Conservation (phyloP, 441 rosid genomes). For the Heliophila coronopifolia region DNA sequence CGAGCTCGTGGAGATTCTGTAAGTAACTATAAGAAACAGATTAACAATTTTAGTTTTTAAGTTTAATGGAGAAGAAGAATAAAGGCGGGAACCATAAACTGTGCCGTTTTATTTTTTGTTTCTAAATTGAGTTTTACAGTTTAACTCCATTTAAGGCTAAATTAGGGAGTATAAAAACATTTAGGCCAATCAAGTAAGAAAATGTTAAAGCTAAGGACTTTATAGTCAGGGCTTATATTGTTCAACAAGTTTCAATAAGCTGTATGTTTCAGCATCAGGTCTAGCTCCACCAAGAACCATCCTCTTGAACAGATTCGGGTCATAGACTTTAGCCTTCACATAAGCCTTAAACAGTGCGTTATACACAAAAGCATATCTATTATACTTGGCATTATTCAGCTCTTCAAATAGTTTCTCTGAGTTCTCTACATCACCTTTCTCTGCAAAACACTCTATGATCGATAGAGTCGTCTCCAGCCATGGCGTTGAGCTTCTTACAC, state of each 20-base stretch:
- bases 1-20: too few relatives aligned
- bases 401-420: constrained; percentile 67
- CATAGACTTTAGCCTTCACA: constrained; percentile 56
- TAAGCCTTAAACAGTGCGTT: constrained; percentile 72
- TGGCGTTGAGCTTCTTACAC: constrained; percentile 56
- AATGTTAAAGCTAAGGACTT: too few relatives aligned
- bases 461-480: constrained; percentile 78
- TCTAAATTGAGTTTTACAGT: too few relatives aligned
- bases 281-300: constrained; percentile 82
- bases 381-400: constrained; percentile 52
- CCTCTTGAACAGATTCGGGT: constrained; percentile 66
- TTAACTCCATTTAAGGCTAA: too few relatives aligned
- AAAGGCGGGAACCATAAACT: too few relatives aligned
- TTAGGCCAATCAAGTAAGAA: too few relatives aligned
- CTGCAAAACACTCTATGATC: constrained; percentile 62
- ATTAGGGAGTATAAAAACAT: neutral
- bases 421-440: constrained; percentile 58
- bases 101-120: too few relatives aligned
- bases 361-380: constrained; percentile 62
- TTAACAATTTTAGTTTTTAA: too few relatives aligned
- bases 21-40: too few relatives aligned
- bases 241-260: constrained; percentile 66
- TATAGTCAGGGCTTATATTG: constrained; percentile 35
- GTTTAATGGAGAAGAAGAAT: too few relatives aligned
- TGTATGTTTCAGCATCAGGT: constrained; percentile 86